phyloP scores from a whole-genome alignment of 805 yeast genomes.

The Nakazawaea wickerhamii region DNA sequence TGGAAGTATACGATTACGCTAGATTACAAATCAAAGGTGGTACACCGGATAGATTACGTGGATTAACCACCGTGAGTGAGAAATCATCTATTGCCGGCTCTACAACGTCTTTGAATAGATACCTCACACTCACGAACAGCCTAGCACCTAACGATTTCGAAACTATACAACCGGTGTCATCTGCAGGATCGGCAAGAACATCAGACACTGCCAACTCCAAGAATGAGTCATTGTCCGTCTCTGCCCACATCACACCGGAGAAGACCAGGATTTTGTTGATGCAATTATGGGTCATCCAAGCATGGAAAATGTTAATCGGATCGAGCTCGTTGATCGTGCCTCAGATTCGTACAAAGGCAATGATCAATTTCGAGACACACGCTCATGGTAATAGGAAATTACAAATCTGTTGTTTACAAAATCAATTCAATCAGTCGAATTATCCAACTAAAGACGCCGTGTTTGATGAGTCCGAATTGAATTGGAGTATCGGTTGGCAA shows the following conservation, averaged over 20 bases:
- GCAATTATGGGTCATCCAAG: constrained; percentile 9
- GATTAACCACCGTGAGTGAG: neutral
- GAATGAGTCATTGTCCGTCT: neutral
- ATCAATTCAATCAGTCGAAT: constrained; percentile 2
- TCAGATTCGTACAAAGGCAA: neutral
- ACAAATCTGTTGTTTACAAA: constrained; percentile 9
- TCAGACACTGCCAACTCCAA: neutral
- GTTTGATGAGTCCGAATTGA: constrained; percentile 1
- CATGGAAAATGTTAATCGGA: constrained; percentile 5
- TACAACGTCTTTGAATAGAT: neutral
- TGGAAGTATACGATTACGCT: neutral
- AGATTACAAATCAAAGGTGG: neutral
- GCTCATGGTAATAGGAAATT: neutral
- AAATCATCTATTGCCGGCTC: neutral
- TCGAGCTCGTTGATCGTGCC: constrained; percentile 6
- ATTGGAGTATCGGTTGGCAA: constrained; percentile 10
- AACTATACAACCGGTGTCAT: neutral
- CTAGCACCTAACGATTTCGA: neutral
- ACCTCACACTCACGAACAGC: neutral
- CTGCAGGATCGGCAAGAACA: neutral
- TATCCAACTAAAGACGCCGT: neutral
- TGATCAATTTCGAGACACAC: neutral
- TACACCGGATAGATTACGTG: neutral
- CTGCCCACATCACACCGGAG: neutral
- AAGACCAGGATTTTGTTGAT: neutral